Evolutionary conservation across 306 rosid species (phyloP).

Genomic region (Morella rubra): DNA sequence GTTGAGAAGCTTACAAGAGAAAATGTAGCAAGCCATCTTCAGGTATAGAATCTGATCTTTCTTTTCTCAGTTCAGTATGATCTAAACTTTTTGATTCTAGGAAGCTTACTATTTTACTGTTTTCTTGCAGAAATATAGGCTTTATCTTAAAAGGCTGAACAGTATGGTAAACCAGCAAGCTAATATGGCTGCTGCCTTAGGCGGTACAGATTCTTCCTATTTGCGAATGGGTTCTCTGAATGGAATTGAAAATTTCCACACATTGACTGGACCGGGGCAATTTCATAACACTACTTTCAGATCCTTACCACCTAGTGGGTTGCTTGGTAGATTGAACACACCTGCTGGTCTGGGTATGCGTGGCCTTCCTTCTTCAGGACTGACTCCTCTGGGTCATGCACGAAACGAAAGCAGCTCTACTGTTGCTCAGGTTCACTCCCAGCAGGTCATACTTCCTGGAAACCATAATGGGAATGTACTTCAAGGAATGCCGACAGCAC

Average conservation of each 20-base stretch:
- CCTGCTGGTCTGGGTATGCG: constrained; percentile 60
- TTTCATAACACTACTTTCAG: constrained; percentile 53
- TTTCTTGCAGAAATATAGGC: constrained; percentile 87
- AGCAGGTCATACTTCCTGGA: constrained; percentile 44
- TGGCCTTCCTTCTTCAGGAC: constrained; percentile 64
- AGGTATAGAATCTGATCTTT: constrained; percentile 49
- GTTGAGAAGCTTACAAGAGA: constrained; percentile 94
- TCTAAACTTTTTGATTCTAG: constrained; percentile 12
- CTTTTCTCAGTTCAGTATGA: constrained; percentile 21
- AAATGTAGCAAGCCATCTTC: constrained; percentile 98
- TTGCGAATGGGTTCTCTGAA: constrained; percentile 55
- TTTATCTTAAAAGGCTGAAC: constrained; percentile 85
- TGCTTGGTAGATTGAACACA: constrained; percentile 71
- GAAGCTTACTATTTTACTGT: constrained; percentile 22
- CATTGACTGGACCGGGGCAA: constrained; percentile 58
- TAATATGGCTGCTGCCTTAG: constrained; percentile 79
- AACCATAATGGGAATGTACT: constrained; percentile 46
- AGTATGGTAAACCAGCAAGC: constrained; percentile 89
- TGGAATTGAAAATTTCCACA: constrained; percentile 55
- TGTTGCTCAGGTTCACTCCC: constrained; percentile 49
- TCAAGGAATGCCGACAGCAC: constrained; percentile 51
- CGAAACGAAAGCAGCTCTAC: constrained; percentile 43
- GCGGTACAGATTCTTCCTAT: constrained; percentile 74
- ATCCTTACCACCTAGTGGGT: constrained; percentile 65
- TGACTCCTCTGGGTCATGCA: constrained; percentile 57